Evolutionary conservation across 306 rosid genomes (phyloP).

Genomic region (Gleditsia sinensis): DNA sequence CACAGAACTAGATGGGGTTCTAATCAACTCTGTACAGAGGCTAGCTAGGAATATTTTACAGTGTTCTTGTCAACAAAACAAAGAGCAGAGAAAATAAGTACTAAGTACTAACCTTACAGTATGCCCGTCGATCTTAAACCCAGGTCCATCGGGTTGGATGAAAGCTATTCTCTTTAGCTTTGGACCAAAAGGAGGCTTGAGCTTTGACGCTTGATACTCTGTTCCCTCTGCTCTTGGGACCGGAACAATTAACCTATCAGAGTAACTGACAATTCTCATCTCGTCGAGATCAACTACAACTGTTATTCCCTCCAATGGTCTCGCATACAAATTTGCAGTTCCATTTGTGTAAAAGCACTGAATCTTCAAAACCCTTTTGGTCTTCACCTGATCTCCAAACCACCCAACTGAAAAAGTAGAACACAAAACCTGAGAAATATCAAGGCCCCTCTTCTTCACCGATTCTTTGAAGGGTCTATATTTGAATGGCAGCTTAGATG

Average conservation of each 20-base stretch:
- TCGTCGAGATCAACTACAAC: constrained; percentile 29
- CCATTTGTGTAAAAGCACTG: constrained; percentile 21
- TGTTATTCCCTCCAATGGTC: constrained; percentile 37
- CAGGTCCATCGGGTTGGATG: constrained; percentile 31
- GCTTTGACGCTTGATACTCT: constrained; percentile 27
- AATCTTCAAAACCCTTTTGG: constrained; percentile 13
- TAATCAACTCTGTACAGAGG: no score
- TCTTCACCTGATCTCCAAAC: constrained; percentile 30
- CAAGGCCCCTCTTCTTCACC: constrained; percentile 20
- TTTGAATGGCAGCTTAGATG: background rate
- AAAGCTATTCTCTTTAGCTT: background rate
- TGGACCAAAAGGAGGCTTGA: constrained; percentile 43
- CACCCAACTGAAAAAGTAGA: constrained; percentile 16
- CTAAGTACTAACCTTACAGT: constrained; percentile 28
- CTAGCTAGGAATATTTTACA: no score
- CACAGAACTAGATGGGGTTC: no score
- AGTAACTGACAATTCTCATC: constrained; percentile 16
- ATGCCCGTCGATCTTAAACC: constrained; percentile 36
- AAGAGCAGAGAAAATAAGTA: no score
- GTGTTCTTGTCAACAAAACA: no score
- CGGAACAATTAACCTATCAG: constrained; percentile 17
- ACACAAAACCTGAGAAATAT: constrained; percentile 31
- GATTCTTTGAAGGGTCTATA: constrained; percentile 37
- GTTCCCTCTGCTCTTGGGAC: constrained; percentile 35
- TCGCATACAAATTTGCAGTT: constrained; percentile 14